Conservation (phyloP, 2,329 filamentous ascomycete species). For the Cercospora canescens region DNA sequence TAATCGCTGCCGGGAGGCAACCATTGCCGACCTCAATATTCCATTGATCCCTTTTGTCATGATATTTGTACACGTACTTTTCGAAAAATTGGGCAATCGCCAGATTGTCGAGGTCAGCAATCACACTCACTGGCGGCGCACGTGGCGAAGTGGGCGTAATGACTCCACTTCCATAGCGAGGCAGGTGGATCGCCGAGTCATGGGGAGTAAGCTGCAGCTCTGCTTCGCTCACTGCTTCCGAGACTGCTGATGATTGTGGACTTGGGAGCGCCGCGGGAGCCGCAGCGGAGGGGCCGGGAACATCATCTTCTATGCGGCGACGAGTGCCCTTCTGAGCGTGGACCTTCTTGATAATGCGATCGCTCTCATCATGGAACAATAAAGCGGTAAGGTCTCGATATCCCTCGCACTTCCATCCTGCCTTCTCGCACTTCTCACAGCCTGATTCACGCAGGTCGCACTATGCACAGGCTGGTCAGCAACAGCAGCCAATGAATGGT, state of each 20-base stretch:
- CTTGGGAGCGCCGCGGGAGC: background rate
- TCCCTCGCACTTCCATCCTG: constrained; percentile 19
- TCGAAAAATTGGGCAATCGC: constrained; percentile 17
- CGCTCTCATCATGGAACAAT: constrained; percentile 22
- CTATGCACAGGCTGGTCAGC: constrained; percentile 13
- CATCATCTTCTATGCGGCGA: constrained; percentile 6
- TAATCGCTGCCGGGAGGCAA: constrained; percentile 13
- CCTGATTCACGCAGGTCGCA: constrained; percentile 18
- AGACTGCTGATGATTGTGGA: background rate
- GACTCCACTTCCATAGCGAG: background rate
- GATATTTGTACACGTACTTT: constrained; percentile 19
- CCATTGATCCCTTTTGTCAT: constrained; percentile 17
- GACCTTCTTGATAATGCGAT: constrained; percentile 16
- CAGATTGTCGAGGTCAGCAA: constrained; percentile 12
- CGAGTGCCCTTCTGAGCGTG: constrained; percentile 14
- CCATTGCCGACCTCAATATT: constrained; percentile 19
- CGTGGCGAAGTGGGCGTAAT: background rate
- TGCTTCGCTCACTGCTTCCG: background rate
- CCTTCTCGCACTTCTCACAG: constrained; percentile 21
- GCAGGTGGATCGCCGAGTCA: background rate
- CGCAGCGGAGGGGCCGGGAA: background rate
- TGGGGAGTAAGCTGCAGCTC: background rate
- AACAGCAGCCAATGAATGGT: constrained; percentile 10
- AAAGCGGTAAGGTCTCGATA: constrained; percentile 16
- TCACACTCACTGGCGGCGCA: background rate